phyloP scores from a whole-genome alignment of 306 rosid genomes.

The Malus sylvestris region DNA sequence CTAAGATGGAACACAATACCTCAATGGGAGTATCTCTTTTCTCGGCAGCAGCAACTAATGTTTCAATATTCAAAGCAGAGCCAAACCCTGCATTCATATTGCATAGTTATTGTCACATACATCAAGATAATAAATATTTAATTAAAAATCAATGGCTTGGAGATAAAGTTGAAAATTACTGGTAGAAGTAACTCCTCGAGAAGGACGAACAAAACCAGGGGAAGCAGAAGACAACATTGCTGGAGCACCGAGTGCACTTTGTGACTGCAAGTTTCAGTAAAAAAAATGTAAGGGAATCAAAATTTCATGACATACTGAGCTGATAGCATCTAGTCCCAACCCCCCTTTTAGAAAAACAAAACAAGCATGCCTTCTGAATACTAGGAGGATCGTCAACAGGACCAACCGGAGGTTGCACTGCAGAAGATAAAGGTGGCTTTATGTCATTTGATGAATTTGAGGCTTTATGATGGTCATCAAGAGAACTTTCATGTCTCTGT shows the following conservation, averaged over 20 bases:
- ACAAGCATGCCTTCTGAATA: slow-evolving; percentile 50
- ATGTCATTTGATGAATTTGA: slow-evolving; percentile 46
- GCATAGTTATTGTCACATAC: slow-evolving; percentile 10
- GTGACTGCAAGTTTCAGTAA: slow-evolving; percentile 43
- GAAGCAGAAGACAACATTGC: slow-evolving; percentile 58
- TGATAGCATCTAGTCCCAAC: background rate
- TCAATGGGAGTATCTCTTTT: slow-evolving; percentile 89
- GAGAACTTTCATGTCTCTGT: slow-evolving; percentile 61
- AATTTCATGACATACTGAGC: background rate
- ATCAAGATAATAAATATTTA: background rate
- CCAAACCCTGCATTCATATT: slow-evolving; percentile 66
- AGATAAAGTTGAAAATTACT: slow-evolving; percentile 38
- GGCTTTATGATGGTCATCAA: slow-evolving; percentile 63
- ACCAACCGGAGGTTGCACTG: slow-evolving; percentile 48
- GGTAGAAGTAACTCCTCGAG: slow-evolving; percentile 63
- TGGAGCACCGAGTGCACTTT: slow-evolving; percentile 33
- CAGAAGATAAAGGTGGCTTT: slow-evolving; percentile 54
- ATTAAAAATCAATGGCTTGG: slow-evolving; percentile 1
- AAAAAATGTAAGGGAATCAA: background rate
- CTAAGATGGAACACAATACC: slow-evolving; percentile 36
- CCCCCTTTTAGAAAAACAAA: background rate
- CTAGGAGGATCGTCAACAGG: slow-evolving; percentile 44
- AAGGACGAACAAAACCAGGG: slow-evolving; percentile 69
- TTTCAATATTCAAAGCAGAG: slow-evolving; percentile 93
- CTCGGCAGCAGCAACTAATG: slow-evolving; percentile 95